Evolutionary conservation across 2,329 filamentous ascomycete species (phyloP).

Genomic region (Drechslerella dactyloides): DNA sequence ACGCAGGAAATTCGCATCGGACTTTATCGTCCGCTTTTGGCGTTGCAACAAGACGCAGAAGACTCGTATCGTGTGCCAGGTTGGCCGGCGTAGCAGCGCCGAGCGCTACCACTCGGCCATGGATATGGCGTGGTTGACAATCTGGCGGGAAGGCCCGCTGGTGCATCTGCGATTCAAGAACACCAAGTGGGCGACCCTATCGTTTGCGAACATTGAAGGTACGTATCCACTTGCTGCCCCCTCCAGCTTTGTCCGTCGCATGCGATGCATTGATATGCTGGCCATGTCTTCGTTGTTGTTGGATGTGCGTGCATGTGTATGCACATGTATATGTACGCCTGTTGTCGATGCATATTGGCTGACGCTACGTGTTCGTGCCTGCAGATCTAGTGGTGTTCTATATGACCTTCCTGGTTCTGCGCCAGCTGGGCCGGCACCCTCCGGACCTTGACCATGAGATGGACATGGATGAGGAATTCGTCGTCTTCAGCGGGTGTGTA

Average conservation of each 20-base stretch:
- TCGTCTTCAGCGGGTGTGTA: conserved; percentile 54
- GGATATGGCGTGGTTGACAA: conserved; percentile 53
- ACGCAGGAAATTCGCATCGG: conserved; percentile 54
- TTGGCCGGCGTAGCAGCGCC: conserved; percentile 52
- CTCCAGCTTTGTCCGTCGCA: conserved; percentile 10
- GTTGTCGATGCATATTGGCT: conserved; percentile 17
- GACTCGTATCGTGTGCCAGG: conserved; percentile 54
- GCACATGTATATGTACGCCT: no score
- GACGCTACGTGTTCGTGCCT: conserved; percentile 43
- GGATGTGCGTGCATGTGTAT: no score
- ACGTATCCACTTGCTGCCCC: conserved; percentile 30
- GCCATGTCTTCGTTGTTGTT: conserved; percentile 13
- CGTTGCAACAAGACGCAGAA: conserved; percentile 53
- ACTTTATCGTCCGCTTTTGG: conserved; percentile 54
- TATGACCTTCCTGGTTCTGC: conserved; percentile 55
- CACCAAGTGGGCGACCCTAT: conserved; percentile 54
- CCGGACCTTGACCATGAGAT: conserved; percentile 53
- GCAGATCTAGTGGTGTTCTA: conserved; percentile 55
- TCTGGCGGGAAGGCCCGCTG: conserved; percentile 53
- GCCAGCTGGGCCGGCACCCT: conserved; percentile 52
- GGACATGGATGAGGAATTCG: conserved; percentile 54
- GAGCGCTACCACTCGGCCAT: conserved; percentile 54
- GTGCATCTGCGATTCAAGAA: conserved; percentile 54
- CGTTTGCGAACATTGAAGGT: conserved; percentile 55
- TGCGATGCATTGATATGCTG: conserved; percentile 9